A percentile compares a stretch with the other conserved stretches of the same genome.
phyloP scores from a whole-genome alignment of 2,329 filamentous ascomycete genomes.

The Boeremia exigua region DNA sequence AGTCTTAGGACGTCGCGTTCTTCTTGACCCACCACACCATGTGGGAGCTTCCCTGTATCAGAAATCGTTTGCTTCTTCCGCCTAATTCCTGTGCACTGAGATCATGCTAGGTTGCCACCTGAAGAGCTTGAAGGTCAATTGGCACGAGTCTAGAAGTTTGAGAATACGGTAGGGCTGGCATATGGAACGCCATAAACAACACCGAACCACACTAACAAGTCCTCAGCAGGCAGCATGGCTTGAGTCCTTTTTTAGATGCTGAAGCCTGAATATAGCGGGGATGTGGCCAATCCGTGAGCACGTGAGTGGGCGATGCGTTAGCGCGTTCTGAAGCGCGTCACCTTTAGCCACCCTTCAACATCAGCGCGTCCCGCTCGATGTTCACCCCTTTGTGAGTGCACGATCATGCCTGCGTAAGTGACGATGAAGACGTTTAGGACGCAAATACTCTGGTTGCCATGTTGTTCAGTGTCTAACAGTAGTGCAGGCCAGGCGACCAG shows the following conservation, averaged over 20 bases:
- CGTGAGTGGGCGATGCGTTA: slow-evolving; percentile 15
- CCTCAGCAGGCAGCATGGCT: background rate
- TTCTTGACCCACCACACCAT: no score
- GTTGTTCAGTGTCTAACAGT: slow-evolving; percentile 21
- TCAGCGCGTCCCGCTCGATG: slow-evolving; percentile 35
- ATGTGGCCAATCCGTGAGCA: slow-evolving; percentile 1
- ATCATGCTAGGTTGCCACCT: no score
- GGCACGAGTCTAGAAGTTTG: background rate
- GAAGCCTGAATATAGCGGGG: slow-evolving; percentile 8
- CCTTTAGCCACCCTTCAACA: slow-evolving; percentile 34
- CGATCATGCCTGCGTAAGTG: slow-evolving; percentile 47
- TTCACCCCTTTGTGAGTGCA: slow-evolving; percentile 24
- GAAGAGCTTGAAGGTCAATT: background rate
- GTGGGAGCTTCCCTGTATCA: no score
- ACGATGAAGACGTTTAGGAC: background rate
- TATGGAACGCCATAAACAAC: background rate
- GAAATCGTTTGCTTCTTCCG: no score
- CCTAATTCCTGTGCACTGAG: no score
- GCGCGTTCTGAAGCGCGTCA: slow-evolving; percentile 40
- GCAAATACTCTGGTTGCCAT: background rate
- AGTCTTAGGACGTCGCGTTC: no score
- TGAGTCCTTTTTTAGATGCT: background rate
- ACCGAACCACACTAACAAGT: background rate
- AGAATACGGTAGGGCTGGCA: background rate
- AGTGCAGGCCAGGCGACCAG: slow-evolving; percentile 46